Evolutionary conservation across 2,329 filamentous ascomycete species (phyloP).

Genomic region (Bipolaris victoriae): DNA sequence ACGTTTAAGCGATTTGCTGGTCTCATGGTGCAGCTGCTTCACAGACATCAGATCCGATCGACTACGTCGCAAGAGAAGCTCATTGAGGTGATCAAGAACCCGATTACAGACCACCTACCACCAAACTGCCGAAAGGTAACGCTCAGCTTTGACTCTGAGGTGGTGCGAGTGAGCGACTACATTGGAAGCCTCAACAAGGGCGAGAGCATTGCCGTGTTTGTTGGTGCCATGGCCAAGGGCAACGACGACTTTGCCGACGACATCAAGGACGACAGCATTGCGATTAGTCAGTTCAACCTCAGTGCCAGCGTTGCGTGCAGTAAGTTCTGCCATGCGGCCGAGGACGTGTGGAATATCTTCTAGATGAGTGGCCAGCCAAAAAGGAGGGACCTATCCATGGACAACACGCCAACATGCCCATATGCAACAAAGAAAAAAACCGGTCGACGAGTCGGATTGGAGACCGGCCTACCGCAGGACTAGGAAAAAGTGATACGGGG

Average conservation of each 20-base stretch:
- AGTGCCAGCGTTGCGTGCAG: slow-evolving; percentile 98
- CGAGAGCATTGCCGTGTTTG: slow-evolving; percentile 96
- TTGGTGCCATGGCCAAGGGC: slow-evolving; percentile 98
- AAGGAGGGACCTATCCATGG: slow-evolving; percentile 30
- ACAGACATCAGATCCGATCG: slow-evolving; percentile 93
- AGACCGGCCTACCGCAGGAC: slow-evolving; percentile 26
- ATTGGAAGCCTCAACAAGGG: slow-evolving; percentile 77
- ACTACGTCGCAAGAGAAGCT: slow-evolving; percentile 98
- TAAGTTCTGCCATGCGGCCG: slow-evolving; percentile 98
- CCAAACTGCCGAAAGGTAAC: slow-evolving; percentile 98
- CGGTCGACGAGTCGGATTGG: slow-evolving; percentile 21
- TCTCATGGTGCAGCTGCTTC: slow-evolving; percentile 96
- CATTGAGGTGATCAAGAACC: slow-evolving; percentile 95
- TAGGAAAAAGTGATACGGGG: slow-evolving; percentile 35
- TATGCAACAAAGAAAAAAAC: slow-evolving; percentile 20
- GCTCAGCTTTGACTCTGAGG: slow-evolving; percentile 87
- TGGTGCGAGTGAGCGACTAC: slow-evolving; percentile 89
- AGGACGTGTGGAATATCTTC: slow-evolving; percentile 94
- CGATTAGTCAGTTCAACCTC: slow-evolving; percentile 97
- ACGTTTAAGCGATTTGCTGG: slow-evolving; percentile 99
- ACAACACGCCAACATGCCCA: slow-evolving; percentile 35
- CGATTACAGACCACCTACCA: slow-evolving; percentile 94
- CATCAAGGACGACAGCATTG: slow-evolving; percentile 95
- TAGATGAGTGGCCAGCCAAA: slow-evolving; percentile 54
- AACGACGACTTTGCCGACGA: slow-evolving; percentile 93